These are phyloP conservation scores for Phlyctochytrium planicorne DNA, from an alignment of 192 early-diverging fungal genomes.

Conservation along the genomic window DNA sequence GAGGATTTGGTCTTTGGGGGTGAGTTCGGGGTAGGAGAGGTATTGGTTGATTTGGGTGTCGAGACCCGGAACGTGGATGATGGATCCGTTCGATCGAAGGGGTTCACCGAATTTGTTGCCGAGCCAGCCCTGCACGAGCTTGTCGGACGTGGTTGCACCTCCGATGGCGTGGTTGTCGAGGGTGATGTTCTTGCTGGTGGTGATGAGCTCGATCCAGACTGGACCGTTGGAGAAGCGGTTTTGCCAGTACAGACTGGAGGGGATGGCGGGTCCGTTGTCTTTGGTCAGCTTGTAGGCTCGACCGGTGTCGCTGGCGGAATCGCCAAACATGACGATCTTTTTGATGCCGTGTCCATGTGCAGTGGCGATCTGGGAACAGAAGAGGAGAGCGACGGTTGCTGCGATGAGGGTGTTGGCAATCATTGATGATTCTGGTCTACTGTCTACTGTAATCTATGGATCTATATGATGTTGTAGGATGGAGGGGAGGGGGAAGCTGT, in stretches of 20 bases:
- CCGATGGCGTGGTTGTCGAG: background rate
- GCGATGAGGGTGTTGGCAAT: no score
- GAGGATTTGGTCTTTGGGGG: background rate
- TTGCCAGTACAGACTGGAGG: slow-evolving; percentile 28
- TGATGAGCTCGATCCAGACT: slow-evolving; percentile 31
- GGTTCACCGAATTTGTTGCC: background rate
- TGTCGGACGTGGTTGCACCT: background rate
- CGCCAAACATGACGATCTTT: slow-evolving; percentile 52
- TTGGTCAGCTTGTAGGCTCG: slow-evolving; percentile 25
- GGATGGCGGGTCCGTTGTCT: slow-evolving; percentile 9
- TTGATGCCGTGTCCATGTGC: no score
- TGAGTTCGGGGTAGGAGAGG: background rate
- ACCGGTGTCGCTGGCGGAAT: slow-evolving; percentile 54
- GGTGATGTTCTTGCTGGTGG: slow-evolving; percentile 3
- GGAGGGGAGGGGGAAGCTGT: no score
- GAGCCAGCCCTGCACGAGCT: background rate
- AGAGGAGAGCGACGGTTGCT: no score
- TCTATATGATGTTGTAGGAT: no score
- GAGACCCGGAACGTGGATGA: background rate
- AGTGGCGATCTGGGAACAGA: no score
- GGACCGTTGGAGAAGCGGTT: slow-evolving; percentile 45
- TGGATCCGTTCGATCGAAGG: no score
- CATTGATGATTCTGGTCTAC: no score
- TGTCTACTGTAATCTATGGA: no score
- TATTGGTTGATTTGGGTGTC: background rate